Evolutionary conservation across 176 grass and related monocot genomes (phyloP), one percentile per base, ranked within the genome.

Genomic region (Themeda triandra): DNA sequence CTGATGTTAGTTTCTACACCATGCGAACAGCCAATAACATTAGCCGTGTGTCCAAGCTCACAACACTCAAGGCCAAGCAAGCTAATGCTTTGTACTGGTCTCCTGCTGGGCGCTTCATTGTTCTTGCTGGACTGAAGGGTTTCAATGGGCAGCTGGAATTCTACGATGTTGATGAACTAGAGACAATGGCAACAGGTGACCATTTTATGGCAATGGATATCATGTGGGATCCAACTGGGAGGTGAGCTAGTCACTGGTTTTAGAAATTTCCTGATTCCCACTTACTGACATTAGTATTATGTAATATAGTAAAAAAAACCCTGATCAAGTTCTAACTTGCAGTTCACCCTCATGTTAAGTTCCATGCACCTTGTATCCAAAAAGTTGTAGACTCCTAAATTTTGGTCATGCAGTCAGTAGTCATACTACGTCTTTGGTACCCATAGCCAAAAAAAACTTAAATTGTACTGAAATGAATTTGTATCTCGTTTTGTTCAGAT

Each of bases 151-250:
- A 97, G 68, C 56, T 97, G 30, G 95, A 97, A 59, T 97, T 97
- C 72, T 97, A 82, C 84, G 94, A 97, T 86, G 95, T 97, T 24
- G 95, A 97, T 86, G 95, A 97, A 54, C 84, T 97, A 6, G 95
- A 97, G 78, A 97, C 92, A 4, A 97, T 97, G 95, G 85, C 95
- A 19, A 88, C 95, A 27, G 95, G 95, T 15, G 95, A 97, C 71
- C 95, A 97, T 90, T 97, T 97, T 80, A 97, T 97, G 95, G 92
- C 92, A 3, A 94, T 90, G 5, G 95, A 97, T 66, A 91, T 97
- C 28, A 89, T 89, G 68, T 97, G 95, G 95, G 95, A 97, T 88
- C 95, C 95, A 17, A 97, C 95, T 71, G 92, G 95, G 83, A 90
- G 95, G 95, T 94, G 35, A 85, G 71, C 73, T 73, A 83, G 65